Evolutionary conservation across 257 asterid species (phyloP).

Genomic region (Paulownia fortunei): DNA sequence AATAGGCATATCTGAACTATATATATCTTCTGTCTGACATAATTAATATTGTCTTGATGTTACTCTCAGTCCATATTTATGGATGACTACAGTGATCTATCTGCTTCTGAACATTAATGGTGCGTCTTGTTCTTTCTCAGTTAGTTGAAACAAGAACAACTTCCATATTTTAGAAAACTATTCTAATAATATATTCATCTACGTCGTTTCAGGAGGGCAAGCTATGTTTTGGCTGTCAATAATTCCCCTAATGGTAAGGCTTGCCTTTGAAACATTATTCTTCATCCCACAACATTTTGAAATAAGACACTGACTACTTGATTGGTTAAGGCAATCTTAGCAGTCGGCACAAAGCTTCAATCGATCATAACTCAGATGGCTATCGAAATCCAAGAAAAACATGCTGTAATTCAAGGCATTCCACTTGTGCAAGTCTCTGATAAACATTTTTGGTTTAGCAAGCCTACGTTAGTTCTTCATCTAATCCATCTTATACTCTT

Average conservation of each 20-base stretch:
- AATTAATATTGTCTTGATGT: conserved; percentile 15
- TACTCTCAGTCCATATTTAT: conserved; percentile 64
- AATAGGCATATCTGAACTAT: neutral
- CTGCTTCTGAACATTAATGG: conserved; percentile 81
- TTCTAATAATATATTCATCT: neutral
- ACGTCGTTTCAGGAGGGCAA: conserved; percentile 66
- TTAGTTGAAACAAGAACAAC: neutral
- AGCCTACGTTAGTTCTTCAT: conserved; percentile 68
- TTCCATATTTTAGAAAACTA: neutral
- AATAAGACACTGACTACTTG: conserved; percentile 42
- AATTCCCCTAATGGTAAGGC: conserved; percentile 67
- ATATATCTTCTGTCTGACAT: neutral
- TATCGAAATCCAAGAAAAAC: conserved; percentile 89
- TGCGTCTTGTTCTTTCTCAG: conserved; percentile 24
- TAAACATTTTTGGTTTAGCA: conserved; percentile 83
- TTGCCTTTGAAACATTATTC: neutral
- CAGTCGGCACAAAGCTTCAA: conserved; percentile 95
- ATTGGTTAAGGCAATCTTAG: conserved; percentile 70
- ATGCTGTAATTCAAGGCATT: conserved; percentile 95
- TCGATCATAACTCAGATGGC: conserved; percentile 93
- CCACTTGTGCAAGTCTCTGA: conserved; percentile 96
- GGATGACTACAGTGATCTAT: conserved; percentile 76
- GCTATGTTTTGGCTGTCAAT: conserved; percentile 67
- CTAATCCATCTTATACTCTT: conserved; percentile 87
- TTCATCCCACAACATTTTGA: neutral